phyloP scores from a whole-genome alignment of 1,284 basidiomycete species.

The Pseudozyma sp. region DNA sequence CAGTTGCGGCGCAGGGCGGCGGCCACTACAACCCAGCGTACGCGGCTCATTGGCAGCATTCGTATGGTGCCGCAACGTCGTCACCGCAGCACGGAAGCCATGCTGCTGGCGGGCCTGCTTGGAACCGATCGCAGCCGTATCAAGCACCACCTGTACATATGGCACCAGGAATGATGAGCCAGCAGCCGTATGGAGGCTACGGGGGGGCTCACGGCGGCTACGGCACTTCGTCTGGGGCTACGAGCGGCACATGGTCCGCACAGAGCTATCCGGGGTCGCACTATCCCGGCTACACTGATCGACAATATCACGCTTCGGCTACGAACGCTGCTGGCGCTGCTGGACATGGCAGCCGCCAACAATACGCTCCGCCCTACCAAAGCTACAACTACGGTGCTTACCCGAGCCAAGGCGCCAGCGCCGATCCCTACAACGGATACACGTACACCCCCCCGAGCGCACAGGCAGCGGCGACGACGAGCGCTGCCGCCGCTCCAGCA shows the following conservation, averaged over 20 bases:
- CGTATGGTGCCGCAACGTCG: constrained; percentile 6
- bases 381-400: constrained; percentile 13
- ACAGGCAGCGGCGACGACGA: constrained; percentile 10
- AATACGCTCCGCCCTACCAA: constrained; percentile 17
- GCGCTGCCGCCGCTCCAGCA: constrained; percentile 9
- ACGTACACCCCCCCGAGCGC: constrained; percentile 14
- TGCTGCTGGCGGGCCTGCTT: constrained; percentile 3
- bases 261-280: constrained; percentile 30
- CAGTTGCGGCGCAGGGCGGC: constrained; percentile 12
- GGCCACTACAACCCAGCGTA: constrained; percentile 50
- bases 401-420: constrained; percentile 6
- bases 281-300: constrained; percentile 29
- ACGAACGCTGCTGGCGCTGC: constrained; percentile 1
- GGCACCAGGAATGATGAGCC: constrained; percentile 12
- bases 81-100: constrained; percentile 6
- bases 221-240: constrained; percentile 5
- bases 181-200: constrained; percentile 24
- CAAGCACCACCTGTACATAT: constrained; percentile 28
- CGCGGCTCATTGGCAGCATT: constrained; percentile 42
- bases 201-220: constrained; percentile 15
- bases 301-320: constrained; percentile 8
- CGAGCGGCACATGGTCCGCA: constrained; percentile 10
- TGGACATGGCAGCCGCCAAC: constrained; percentile 2
- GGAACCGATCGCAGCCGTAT: constrained; percentile 22
- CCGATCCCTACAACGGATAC: constrained; percentile 28